These are phyloP conservation scores for Delonix regia DNA, from an alignment of 306 rosid genomes.

Conservation along the genomic window DNA sequence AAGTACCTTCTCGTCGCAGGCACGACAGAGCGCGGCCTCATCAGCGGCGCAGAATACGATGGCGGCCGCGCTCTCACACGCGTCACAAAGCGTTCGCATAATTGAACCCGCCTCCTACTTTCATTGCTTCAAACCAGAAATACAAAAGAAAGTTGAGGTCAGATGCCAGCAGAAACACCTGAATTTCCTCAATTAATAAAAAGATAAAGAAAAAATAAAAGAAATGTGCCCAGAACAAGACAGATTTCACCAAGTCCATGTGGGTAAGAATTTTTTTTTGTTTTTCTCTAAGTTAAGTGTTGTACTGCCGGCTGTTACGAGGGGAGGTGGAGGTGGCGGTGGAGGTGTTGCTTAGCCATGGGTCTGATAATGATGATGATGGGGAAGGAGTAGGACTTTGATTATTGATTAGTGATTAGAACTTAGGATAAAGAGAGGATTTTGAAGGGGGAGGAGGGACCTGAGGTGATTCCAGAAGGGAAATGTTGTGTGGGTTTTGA, in stretches of 20 bases:
- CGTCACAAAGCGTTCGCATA: constrained; percentile 98
- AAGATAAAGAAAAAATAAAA: not conserved
- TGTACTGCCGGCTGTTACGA: constrained; percentile 5
- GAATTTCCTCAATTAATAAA: not conserved
- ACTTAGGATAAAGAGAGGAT: constrained; percentile 26
- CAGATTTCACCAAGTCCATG: constrained; percentile 58
- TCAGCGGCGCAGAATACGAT: constrained; percentile 98
- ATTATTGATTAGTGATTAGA: constrained; percentile 29
- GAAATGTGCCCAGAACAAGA: constrained; percentile 44
- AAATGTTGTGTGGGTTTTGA: not conserved
- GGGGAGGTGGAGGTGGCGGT: constrained; percentile 15
- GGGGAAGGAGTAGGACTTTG: constrained; percentile 36
- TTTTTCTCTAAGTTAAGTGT: constrained; percentile 17
- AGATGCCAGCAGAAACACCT: constrained; percentile 32
- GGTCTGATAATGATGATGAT: constrained; percentile 28
- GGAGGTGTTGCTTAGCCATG: constrained; percentile 24
- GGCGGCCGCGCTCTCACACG: constrained; percentile 97
- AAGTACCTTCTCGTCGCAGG: constrained; percentile 86
- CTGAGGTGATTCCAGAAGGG: constrained; percentile 44
- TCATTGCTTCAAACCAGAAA: constrained; percentile 64
- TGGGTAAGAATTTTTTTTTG: constrained; percentile 33
- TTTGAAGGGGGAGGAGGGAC: constrained; percentile 29
- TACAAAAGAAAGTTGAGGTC: constrained; percentile 17
- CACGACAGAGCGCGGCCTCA: constrained; percentile 95
- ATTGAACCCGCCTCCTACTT: constrained; percentile 49